Evolutionary conservation across 495 filamentous ascomycete species (phyloP).

Genomic region (Daldinia decipiens): DNA sequence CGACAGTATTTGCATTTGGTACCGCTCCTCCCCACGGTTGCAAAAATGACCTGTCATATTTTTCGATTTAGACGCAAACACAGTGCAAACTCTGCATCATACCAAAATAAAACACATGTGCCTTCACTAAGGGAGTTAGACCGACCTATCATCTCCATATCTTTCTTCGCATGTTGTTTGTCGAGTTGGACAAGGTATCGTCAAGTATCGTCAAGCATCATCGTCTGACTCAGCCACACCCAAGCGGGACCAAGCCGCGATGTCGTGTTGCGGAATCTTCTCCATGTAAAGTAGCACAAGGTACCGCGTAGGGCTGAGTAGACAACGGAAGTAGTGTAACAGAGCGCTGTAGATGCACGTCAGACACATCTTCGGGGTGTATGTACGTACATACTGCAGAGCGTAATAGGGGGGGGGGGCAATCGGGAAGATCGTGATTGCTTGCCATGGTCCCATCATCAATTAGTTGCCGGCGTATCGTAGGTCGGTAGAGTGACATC

Average conservation of each 20-base stretch:
- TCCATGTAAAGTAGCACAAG: constrained; percentile 33
- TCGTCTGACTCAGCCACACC: constrained; percentile 35
- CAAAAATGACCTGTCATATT: constrained; percentile 36
- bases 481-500: constrained; percentile 26
- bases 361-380: constrained; percentile 41
- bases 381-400: constrained; percentile 22
- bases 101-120: not conserved
- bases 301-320: constrained; percentile 49
- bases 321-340: constrained; percentile 49
- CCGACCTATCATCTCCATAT: constrained; percentile 27
- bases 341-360: constrained; percentile 44
- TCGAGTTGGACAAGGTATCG: constrained; percentile 24
- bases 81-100: constrained; percentile 25
- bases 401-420: constrained; percentile 8
- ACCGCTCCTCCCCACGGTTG: constrained; percentile 12
- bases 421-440: constrained; percentile 33
- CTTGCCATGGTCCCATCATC: constrained; percentile 8
- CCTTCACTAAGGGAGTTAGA: constrained; percentile 4
- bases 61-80: constrained; percentile 29
- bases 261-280: constrained; percentile 20
- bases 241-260: constrained; percentile 29
- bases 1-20: constrained; percentile 21
- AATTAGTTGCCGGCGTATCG: not conserved
- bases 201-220: not conserved
- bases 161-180: constrained; percentile 6